Evolutionary conservation across 2,329 filamentous ascomycete genomes (phyloP).

Genomic region (Pseudogymnoascus sp.): DNA sequence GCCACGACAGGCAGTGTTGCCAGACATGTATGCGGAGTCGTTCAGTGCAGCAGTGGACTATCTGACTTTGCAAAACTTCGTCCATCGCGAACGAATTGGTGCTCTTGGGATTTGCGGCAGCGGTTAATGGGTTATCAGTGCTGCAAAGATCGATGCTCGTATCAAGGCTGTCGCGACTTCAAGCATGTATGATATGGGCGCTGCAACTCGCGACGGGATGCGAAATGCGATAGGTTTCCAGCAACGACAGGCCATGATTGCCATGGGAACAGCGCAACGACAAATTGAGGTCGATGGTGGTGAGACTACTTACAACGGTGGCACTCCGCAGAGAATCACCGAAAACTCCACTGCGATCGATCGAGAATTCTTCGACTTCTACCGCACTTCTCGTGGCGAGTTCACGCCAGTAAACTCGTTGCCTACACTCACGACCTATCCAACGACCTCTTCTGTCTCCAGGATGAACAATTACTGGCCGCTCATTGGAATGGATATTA

Average conservation of each 20-base stretch:
- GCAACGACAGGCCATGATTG: background rate
- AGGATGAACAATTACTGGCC: conserved; percentile 12
- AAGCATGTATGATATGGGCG: conserved; percentile 16
- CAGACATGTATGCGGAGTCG: conserved; percentile 24
- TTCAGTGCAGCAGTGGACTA: conserved; percentile 28
- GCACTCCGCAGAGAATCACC: background rate
- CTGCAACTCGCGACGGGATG: background rate
- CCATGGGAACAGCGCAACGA: background rate
- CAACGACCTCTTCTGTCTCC: conserved; percentile 23
- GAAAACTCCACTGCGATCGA: background rate
- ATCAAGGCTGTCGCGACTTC: conserved; percentile 21
- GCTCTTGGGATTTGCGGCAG: conserved; percentile 27
- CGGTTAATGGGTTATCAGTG: conserved; percentile 27
- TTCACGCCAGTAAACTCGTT: conserved; percentile 17
- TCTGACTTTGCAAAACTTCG: conserved; percentile 18
- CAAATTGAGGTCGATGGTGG: conserved; percentile 13
- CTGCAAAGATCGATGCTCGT: conserved; percentile 28
- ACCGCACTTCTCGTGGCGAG: conserved; percentile 19
- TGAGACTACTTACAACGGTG: background rate
- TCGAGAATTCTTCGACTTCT: conserved; percentile 19
- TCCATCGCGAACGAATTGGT: conserved; percentile 26
- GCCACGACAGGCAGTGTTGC: conserved; percentile 22
- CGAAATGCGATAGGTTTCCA: too few relatives aligned
- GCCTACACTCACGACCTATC: conserved; percentile 19
- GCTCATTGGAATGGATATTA: conserved; percentile 12